phyloP scores from a whole-genome alignment of 2,329 filamentous ascomycete genomes.

The Emericellopsis cladophorae region DNA sequence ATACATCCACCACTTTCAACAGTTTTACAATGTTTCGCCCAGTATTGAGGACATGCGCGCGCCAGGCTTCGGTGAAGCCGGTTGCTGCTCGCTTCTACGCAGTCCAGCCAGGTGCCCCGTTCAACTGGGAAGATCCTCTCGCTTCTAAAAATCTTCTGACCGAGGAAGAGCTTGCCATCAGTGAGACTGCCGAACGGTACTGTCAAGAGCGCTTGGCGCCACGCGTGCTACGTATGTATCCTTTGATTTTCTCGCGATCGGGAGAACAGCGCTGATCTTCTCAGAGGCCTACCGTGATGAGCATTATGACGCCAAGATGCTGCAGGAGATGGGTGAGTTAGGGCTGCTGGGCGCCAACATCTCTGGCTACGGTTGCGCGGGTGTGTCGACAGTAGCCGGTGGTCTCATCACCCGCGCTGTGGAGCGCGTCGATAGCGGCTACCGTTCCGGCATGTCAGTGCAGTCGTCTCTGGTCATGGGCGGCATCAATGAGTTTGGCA shows the following conservation, averaged over 20 bases:
- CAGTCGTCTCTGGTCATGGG: constrained; percentile 92
- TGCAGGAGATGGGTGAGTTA: constrained; percentile 84
- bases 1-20: too few species aligned
- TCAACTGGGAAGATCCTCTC: constrained; percentile 90
- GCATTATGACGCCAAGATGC: constrained; percentile 72
- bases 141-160: constrained; percentile 63
- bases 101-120: constrained; percentile 25
- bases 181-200: constrained; percentile 83
- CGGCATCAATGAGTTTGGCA: constrained; percentile 77
- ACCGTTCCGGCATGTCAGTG: constrained; percentile 86
- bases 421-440: constrained; percentile 82
- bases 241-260: neutral
- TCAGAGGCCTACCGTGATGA: constrained; percentile 76
- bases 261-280: neutral
- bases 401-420: constrained; percentile 84
- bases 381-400: constrained; percentile 77
- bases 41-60: constrained; percentile 5
- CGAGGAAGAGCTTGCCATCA: constrained; percentile 81
- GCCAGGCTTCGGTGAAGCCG: constrained; percentile 4
- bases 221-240: constrained; percentile 61
- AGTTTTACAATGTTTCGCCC: constrained; percentile 7
- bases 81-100: constrained; percentile 19
- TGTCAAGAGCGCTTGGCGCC: constrained; percentile 84
- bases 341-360: constrained; percentile 82
- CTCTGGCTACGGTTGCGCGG: constrained; percentile 78